Base-by-base conservation (phyloP, 1,139 yeast species). In the Yamadazyma sp. region DNA sequence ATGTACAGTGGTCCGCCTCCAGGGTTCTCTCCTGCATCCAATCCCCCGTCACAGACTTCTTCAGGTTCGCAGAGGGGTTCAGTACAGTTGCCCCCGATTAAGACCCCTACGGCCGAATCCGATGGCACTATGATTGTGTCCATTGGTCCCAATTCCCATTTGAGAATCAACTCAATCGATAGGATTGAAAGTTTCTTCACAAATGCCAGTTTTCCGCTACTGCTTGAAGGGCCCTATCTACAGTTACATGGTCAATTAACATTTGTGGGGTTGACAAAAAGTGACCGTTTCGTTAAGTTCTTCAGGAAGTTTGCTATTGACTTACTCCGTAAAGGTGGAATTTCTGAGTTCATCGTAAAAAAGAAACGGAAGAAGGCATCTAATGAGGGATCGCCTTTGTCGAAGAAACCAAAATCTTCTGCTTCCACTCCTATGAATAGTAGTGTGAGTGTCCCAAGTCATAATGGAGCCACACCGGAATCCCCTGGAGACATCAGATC, bases 241-340 rank as follows among this genome's bases (percentile, higher is more conserved):
- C 75, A 69, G 43, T 64, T 61, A 33, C 74, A 69, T 39, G 77
- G 77, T 1, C 56, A 62, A n/a, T 46, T 71, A 20, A 66, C 75
- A 2, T 71, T 68, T 41, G 59, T 69, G 33, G 77, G 76, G 1
- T 51, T 71, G 31, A 64, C 73, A 4, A 72, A 71, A 43, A 58
- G 68, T 42, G 77, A 72, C 45, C 66, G 71, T 5, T 72, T 65
- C 45, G 61, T 69, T 27, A 64, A 65, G 38, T 58, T 69, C 31
- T 55, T 71, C 31, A 55, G 77, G 28, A 61, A 62, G 34, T 71
- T 62, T 49, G 65, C 69, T 2, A 55, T 68, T 5, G 54, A 59
- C 18, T 51, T 71, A 9, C 59, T 70, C 41, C 54, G 57, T 39
- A 53, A 64, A 5, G 77, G 75, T 7, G 69, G 61, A 38, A 61